phyloP scores from a whole-genome alignment of 495 filamentous ascomycete species.

The Hyaloscypha hepaticicola region DNA sequence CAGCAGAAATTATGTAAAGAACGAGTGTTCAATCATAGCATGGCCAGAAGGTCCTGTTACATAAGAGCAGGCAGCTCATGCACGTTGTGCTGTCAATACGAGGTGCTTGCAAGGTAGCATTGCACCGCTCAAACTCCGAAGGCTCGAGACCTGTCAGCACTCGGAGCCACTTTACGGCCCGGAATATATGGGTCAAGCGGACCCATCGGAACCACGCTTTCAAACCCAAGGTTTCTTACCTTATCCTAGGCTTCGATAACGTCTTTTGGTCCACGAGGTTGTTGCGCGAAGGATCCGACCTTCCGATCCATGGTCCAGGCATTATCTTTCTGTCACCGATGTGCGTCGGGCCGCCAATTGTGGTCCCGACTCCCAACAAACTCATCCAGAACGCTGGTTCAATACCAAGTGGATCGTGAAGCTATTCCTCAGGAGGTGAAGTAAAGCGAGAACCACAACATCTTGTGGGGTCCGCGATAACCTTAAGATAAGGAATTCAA shows the following conservation, averaged over 20 bases:
- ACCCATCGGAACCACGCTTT: background rate
- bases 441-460: background rate
- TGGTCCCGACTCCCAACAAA: background rate
- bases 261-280: background rate
- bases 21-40: background rate
- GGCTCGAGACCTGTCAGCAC: background rate
- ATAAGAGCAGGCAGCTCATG: background rate
- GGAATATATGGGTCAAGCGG: background rate
- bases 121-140: background rate
- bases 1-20: background rate
- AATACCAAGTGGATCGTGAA: background rate
- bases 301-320: background rate
- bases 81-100: constrained; percentile 17
- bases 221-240: background rate
- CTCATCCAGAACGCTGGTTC: background rate
- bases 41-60: background rate
- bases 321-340: background rate
- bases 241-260: background rate
- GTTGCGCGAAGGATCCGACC: background rate
- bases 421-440: background rate
- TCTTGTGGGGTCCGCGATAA: background rate
- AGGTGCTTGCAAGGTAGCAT: background rate
- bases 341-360: background rate
- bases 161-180: background rate
- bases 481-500: background rate